Conservation (phyloP, 2,329 filamentous ascomycete species). For the Epichloe aotearoae region DNA sequence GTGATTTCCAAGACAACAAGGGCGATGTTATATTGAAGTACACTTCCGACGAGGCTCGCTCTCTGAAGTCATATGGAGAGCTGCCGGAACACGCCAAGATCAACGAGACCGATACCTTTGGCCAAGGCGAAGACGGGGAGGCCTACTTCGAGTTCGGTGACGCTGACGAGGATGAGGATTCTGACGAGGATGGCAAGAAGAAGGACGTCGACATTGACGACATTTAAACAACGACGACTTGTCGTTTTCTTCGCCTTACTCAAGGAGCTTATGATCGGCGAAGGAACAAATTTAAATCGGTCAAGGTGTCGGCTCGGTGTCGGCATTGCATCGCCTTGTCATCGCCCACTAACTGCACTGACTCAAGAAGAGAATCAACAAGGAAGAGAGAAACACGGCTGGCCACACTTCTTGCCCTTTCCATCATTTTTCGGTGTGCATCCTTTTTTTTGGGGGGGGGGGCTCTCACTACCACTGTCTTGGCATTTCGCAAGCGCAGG, state of each 20-base stretch:
- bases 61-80: slow-evolving; percentile 93
- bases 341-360: background rate
- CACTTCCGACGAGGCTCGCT: slow-evolving; percentile 87
- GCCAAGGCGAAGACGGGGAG: slow-evolving; percentile 85
- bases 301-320: background rate
- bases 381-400: slow-evolving; percentile 1
- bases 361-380: background rate
- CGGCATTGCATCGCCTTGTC: background rate
- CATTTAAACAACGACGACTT: slow-evolving; percentile 47
- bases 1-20: slow-evolving; percentile 91
- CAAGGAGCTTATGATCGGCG: too few species aligned
- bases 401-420: slow-evolving; percentile 4
- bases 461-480: background rate
- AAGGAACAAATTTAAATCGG: background rate
- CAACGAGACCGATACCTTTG: slow-evolving; percentile 96
- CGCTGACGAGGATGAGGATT: slow-evolving; percentile 52
- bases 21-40: slow-evolving; percentile 97
- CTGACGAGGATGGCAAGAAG: slow-evolving; percentile 40
- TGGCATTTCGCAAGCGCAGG: background rate
- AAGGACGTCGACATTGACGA: slow-evolving; percentile 93
- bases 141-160: slow-evolving; percentile 99
- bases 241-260: background rate
- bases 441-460: background rate
- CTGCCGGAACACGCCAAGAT: slow-evolving; percentile 97
- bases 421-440: background rate